Evolutionary conservation across 495 filamentous ascomycete genomes (phyloP), one percentile per base, ranked within the genome.

Genomic region (Astrothelium macrocarpum): DNA sequence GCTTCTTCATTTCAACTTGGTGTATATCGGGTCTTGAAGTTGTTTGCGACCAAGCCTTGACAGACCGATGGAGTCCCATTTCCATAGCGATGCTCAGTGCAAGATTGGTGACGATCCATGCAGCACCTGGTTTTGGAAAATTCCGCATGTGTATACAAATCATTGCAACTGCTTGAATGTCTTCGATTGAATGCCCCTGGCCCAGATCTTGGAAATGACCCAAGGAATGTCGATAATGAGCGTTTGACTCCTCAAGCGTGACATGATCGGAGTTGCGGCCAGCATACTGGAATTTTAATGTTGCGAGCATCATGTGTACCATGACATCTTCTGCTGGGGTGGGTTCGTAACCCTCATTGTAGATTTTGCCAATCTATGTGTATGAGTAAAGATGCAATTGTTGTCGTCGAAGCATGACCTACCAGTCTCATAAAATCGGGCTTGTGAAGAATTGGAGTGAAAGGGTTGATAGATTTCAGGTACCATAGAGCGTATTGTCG

Each of bases 91-190:
- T 73, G 36, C 80, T 77, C 28, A 90, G 75, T 10, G 86, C 82
- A 53, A 79, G 81, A 61, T 78, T 80, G 36, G 81, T 81, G 45
- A 89, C 75, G 64, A 85, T 80, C 77, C 82, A 85, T 26, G 85
- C 85, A 60, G 86, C 85, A 28, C 85, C 87, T 29, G 90, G 89
- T 67, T 90, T 90, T n/a, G 89, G 87, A 61, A 90, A 87, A 66
- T 82, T 85, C 59, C 90, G 83, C 1, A 89, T 80, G 71, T 91
- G 87, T 10, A 79, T 68, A 56, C 81, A 82, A 58, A 93, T 83
- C 75, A 92, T 76, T 20, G 84, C 77, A 61, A 92, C 65, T 2
- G 89, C 89, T 69, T 91, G 88, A 3, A 91, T 72, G 65, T 87
- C 82, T 45, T 86, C 79, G 23, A 90, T 68, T 0, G 78, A 79